Evolutionary conservation across 495 filamentous ascomycete genomes (phyloP).

Genomic region (Lepraria neglecta): DNA sequence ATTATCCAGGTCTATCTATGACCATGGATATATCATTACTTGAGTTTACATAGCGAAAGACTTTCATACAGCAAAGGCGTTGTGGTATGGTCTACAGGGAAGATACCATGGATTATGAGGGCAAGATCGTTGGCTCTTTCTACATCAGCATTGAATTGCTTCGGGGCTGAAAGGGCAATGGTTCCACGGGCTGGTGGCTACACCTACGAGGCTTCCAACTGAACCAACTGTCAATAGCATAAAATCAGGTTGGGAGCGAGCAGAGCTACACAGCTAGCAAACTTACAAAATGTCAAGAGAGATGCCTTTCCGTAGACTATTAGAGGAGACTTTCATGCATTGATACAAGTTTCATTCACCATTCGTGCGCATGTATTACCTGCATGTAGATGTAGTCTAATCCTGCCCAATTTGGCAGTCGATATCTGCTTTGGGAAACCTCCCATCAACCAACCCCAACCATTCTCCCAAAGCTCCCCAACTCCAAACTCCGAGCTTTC

Average conservation of each 20-base stretch:
- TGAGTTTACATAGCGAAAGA: background rate
- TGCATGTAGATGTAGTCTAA: background rate
- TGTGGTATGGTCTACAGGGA: background rate
- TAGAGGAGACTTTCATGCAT: background rate
- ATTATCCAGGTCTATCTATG: constrained; percentile 48
- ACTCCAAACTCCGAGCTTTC: background rate
- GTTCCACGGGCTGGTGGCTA: background rate
- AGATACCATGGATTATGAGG: background rate
- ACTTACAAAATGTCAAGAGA: no score
- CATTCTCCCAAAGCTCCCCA: background rate
- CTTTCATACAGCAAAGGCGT: constrained; percentile 18
- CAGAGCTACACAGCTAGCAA: background rate
- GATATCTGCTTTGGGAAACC: background rate
- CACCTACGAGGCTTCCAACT: background rate
- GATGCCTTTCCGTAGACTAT: no score
- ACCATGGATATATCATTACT: constrained; percentile 17
- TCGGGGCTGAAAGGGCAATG: background rate
- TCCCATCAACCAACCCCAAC: background rate
- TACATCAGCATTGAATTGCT: constrained; percentile 1
- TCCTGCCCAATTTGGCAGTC: no score
- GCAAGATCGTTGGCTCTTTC: background rate
- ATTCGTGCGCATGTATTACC: background rate
- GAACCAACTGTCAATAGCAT: background rate
- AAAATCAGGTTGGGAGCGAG: background rate
- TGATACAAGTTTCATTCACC: background rate